Evolutionary conservation across 768 basidiomycete genomes (phyloP).

Genomic region (Russula virescens): DNA sequence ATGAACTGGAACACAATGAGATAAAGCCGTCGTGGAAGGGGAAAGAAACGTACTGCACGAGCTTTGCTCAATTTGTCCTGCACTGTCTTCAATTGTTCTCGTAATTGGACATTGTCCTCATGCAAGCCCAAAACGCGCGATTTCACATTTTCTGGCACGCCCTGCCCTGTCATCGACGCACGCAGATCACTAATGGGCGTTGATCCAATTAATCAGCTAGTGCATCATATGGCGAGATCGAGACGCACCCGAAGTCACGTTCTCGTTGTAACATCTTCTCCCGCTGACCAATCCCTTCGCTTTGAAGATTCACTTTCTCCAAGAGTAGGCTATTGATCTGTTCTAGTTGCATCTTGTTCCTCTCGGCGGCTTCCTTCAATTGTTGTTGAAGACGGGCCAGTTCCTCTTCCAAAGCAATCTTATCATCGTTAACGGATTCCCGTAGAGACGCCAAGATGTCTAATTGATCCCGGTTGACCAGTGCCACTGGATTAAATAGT

Average conservation of each 20-base stretch:
- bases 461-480: conserved; percentile 90
- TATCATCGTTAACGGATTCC: conserved; percentile 87
- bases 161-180: conserved; percentile 68
- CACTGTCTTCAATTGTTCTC: conserved; percentile 62
- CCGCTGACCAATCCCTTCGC: conserved; percentile 83
- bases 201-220: background rate
- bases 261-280: conserved; percentile 85
- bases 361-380: conserved; percentile 68
- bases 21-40: background rate
- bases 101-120: conserved; percentile 66
- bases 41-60: conserved; percentile 45
- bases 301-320: conserved; percentile 88
- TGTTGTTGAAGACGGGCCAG: conserved; percentile 56
- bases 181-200: conserved; percentile 56
- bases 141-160: conserved; percentile 79
- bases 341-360: conserved; percentile 87
- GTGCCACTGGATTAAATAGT: conserved; percentile 53
- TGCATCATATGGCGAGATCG: background rate
- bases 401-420: conserved; percentile 65
- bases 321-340: conserved; percentile 79
- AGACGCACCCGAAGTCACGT: conserved; percentile 69
- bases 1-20: conserved; percentile 57
- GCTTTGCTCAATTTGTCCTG: conserved; percentile 80
- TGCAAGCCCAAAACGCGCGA: conserved; percentile 66
- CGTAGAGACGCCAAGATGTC: conserved; percentile 83